These are phyloP conservation scores for Funneliformis geosporum DNA, from an alignment of 192 early-diverging fungal species.

Conservation along the genomic window DNA sequence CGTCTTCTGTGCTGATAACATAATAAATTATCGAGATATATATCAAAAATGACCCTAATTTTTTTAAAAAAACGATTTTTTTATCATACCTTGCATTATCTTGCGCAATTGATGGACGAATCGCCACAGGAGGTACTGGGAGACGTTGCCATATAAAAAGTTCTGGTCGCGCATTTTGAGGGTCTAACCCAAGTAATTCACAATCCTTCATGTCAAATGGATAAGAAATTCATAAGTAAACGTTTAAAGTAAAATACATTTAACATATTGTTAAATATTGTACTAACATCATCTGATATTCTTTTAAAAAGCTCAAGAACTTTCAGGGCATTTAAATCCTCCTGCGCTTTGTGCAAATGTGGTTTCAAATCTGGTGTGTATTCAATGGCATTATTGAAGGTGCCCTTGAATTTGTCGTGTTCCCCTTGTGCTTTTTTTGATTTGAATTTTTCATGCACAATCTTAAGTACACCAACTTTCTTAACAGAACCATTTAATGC, in stretches of 20 bases:
- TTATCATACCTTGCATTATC: slow-evolving; percentile 80
- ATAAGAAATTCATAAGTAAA: not conserved
- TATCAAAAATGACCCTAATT: too few relatives aligned
- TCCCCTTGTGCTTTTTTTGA: slow-evolving; percentile 79
- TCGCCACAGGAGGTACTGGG: slow-evolving; percentile 93
- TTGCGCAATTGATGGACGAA: slow-evolving; percentile 93
- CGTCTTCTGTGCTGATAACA: slow-evolving; percentile 85
- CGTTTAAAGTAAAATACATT: not conserved
- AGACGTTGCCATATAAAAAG: slow-evolving; percentile 92
- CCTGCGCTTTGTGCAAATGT: slow-evolving; percentile 82
- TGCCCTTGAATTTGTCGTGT: slow-evolving; percentile 64
- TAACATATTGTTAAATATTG: not conserved
- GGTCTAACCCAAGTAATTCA: slow-evolving; percentile 90
- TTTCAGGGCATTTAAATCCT: slow-evolving; percentile 91
- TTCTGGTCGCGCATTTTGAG: slow-evolving; percentile 83
- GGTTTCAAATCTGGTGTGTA: slow-evolving; percentile 73
- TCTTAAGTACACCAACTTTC: slow-evolving; percentile 92
- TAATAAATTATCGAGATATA: not conserved
- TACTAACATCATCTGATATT: slow-evolving; percentile 76
- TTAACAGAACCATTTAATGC: slow-evolving; percentile 89
- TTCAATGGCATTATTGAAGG: slow-evolving; percentile 74
- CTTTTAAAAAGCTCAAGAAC: slow-evolving; percentile 84
- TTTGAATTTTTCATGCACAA: slow-evolving; percentile 93
- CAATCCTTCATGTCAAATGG: slow-evolving; percentile 65
- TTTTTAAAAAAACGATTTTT: too few relatives aligned